Evolutionary conservation across 2,329 filamentous ascomycete species (phyloP).

Genomic region (Tolypocladium guangdongense): DNA sequence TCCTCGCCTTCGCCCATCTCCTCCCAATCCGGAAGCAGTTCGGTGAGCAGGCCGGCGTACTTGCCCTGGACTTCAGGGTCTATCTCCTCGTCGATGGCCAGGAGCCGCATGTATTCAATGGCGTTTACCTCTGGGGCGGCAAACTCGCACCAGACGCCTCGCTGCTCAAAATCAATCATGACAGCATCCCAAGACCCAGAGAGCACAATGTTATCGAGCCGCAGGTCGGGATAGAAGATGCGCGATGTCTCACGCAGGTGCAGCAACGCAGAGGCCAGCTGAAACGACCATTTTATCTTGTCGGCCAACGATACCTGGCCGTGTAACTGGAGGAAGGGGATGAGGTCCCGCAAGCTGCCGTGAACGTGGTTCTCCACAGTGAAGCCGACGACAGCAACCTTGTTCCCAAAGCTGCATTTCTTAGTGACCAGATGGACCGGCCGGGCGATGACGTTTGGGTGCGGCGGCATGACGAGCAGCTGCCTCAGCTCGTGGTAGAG

Average conservation of each 20-base stretch:
- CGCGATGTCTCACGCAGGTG: constrained; percentile 34
- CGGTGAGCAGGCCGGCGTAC: constrained; percentile 29
- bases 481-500: constrained; percentile 50
- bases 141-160: constrained; percentile 53
- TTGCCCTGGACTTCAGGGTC: constrained; percentile 25
- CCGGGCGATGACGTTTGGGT: constrained; percentile 39
- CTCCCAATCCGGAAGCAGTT: constrained; percentile 37
- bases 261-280: constrained; percentile 39
- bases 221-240: constrained; percentile 47
- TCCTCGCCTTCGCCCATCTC: constrained; percentile 26
- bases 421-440: constrained; percentile 47
- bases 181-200: constrained; percentile 34
- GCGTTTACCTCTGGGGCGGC: constrained; percentile 49
- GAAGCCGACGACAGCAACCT: constrained; percentile 45
- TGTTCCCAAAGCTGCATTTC: constrained; percentile 42
- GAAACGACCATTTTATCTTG: constrained; percentile 42
- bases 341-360: constrained; percentile 44
- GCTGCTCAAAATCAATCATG: constrained; percentile 53
- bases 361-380: constrained; percentile 40
- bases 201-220: constrained; percentile 48
- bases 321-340: constrained; percentile 40
- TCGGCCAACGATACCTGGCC: constrained; percentile 27
- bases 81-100: constrained; percentile 39
- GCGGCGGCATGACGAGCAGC: constrained; percentile 39
- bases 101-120: constrained; percentile 44